Evolutionary conservation across 176 grass and related monocot species (phyloP), one percentile per base, ranked within the genome.

Genomic region (Avena sativa): DNA sequence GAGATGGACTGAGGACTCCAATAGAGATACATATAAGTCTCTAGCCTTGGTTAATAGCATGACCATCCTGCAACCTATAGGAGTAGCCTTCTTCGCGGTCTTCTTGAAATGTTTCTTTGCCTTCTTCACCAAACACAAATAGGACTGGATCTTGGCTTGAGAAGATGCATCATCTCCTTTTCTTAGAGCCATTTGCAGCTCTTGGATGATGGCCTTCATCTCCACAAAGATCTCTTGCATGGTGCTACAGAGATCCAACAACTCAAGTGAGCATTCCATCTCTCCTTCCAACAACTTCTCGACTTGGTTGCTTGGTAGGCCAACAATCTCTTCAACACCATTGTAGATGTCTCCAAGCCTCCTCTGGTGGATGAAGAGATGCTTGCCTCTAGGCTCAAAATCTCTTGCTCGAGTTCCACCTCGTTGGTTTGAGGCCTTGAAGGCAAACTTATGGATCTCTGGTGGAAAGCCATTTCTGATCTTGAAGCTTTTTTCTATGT

Each of bases 81-180:
- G 23, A 25, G 26, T 61, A 81, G 8, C 30, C 50, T 82, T 61
- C 71, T 78, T 75, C 6, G 3, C 3, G 6, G 49, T 78, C 51
- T 82, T 82, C 36, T 79, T 90, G 58, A 75, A 77, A 76, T 90
- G 59, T 16, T 90, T 90, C 15, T 78, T 40, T 19, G 88, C 77
- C 78, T 82, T 89, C 68, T 66, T 86, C 40, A n/a, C 71, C 26
- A 86, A 52, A 40, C 34, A 58, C 28, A 8, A 71, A 21, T 71
- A 94, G 44, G 84, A 80, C 75, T 73, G 86, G 26, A 74, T 50
- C 52, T 79, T 88, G 36, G n/a, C 53, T 66, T 78, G 83, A 19
- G 81, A 11, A 48, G 53, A 20, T 15, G 28, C 58, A 61, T 79
- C 38, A 52, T 73, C 81, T 43, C 91, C 57, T 88, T 86, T 87